These are phyloP conservation scores for Hygrophorus pudorinus DNA, from an alignment of 768 basidiomycete genomes.

Conservation along the genomic window DNA sequence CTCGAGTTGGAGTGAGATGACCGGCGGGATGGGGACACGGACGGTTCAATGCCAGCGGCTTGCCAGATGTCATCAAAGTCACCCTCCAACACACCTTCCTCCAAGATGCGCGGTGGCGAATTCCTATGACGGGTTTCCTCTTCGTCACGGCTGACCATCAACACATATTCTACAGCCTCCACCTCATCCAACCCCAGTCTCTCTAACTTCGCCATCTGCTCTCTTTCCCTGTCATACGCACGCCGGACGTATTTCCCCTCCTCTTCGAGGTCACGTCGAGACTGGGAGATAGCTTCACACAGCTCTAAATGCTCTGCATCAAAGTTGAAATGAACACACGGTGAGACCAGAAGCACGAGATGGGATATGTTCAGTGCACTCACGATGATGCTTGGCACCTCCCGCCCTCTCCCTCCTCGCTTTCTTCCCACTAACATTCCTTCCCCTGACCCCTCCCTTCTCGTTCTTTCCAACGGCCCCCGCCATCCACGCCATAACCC, in stretches of 20 bases:
- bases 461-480: slow-evolving; percentile 27
- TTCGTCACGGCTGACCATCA: slow-evolving; percentile 83
- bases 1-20: too few relatives aligned
- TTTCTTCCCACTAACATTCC: slow-evolving; percentile 15
- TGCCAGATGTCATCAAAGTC: slow-evolving; percentile 36
- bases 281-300: slow-evolving; percentile 52
- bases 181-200: slow-evolving; percentile 62
- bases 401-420: slow-evolving; percentile 26
- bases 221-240: slow-evolving; percentile 38
- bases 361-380: slow-evolving; percentile 14
- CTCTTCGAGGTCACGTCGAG: slow-evolving; percentile 37
- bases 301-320: slow-evolving; percentile 53
- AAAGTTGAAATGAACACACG: slow-evolving; percentile 4
- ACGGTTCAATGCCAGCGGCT: background rate
- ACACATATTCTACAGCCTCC: slow-evolving; percentile 68
- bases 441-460: slow-evolving; percentile 18
- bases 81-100: slow-evolving; percentile 49
- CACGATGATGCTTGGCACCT: slow-evolving; percentile 37
- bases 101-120: slow-evolving; percentile 8
- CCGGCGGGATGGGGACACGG: background rate
- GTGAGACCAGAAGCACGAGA: slow-evolving; percentile 3
- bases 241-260: slow-evolving; percentile 31
- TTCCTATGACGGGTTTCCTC: slow-evolving; percentile 19
- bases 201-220: slow-evolving; percentile 47
- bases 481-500: slow-evolving; percentile 61